Evolutionary conservation across 495 filamentous ascomycete genomes (phyloP).

Genomic region (Penicillium pancosmium): DNA sequence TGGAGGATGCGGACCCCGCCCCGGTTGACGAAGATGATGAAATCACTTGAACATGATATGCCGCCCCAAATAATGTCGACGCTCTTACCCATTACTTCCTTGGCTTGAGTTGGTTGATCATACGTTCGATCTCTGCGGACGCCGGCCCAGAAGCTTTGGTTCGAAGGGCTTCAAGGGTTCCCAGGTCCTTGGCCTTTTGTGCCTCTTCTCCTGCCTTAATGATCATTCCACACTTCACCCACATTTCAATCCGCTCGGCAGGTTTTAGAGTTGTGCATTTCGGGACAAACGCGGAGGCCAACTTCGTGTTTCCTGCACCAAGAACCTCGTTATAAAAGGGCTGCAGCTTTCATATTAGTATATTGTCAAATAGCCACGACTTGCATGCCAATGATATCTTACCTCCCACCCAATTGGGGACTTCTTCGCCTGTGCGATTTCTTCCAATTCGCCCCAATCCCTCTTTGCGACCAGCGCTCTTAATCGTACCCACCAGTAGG

Average conservation of each 20-base stretch:
- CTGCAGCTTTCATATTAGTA: slow-evolving; percentile 34
- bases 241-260: slow-evolving; percentile 84
- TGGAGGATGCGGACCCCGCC: slow-evolving; percentile 24
- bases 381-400: slow-evolving; percentile 31
- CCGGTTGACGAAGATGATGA: slow-evolving; percentile 43
- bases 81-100: slow-evolving; percentile 40
- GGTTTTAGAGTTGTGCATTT: slow-evolving; percentile 72
- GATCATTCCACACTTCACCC: slow-evolving; percentile 90
- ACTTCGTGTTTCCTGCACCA: slow-evolving; percentile 84
- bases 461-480: slow-evolving; percentile 86
- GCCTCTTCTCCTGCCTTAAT: slow-evolving; percentile 93
- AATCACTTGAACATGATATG: slow-evolving; percentile 41
- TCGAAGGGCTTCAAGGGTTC: slow-evolving; percentile 62
- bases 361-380: slow-evolving; percentile 11
- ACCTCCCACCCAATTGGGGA: slow-evolving; percentile 98
- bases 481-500: slow-evolving; percentile 87
- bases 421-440: slow-evolving; percentile 67
- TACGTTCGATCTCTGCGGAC: slow-evolving; percentile 59
- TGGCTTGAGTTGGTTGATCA: slow-evolving; percentile 59
- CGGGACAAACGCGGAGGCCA: slow-evolving; percentile 81
- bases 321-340: slow-evolving; percentile 91
- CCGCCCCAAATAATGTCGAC: slow-evolving; percentile 10
- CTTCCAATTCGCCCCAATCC: slow-evolving; percentile 91
- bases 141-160: slow-evolving; percentile 58
- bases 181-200: slow-evolving; percentile 75